Evolutionary conservation across 75 land plant genomes (phyloP).

Genomic region (Picea glauca): DNA sequence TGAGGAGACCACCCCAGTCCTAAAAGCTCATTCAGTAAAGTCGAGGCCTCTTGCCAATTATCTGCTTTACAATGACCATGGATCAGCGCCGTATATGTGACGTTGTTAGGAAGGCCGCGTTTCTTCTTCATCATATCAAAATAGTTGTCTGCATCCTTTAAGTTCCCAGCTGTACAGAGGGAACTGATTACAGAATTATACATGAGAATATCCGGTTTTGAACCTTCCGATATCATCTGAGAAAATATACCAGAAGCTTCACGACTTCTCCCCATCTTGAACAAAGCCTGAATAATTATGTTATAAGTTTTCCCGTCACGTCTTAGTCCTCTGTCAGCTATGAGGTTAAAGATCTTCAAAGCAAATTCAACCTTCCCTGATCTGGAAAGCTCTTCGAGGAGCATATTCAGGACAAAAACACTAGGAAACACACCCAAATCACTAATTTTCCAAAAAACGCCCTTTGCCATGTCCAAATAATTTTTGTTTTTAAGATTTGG

Average conservation of each 20-base stretch:
- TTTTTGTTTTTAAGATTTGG: conserved; percentile 8
- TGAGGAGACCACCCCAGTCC: conserved; percentile 17
- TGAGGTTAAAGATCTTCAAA: conserved; percentile 11
- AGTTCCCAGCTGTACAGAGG: conserved; percentile 13
- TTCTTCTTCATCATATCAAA: conserved; percentile 19
- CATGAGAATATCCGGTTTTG: conserved; percentile 12
- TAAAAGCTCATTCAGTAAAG: conserved; percentile 16
- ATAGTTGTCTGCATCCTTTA: conserved; percentile 13
- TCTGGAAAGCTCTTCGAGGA: conserved; percentile 11
- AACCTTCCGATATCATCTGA: conserved; percentile 7
- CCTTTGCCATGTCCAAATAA: neutral
- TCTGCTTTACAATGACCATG: conserved; percentile 14
- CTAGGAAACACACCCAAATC: conserved; percentile 19
- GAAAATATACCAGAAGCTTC: conserved; percentile 16
- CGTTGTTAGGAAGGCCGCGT: conserved; percentile 14
- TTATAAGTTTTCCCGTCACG: conserved; percentile 9
- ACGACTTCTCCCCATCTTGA: conserved; percentile 1
- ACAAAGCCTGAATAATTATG: conserved; percentile 9
- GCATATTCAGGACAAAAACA: conserved; percentile 8
- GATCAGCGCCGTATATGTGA: conserved; percentile 17
- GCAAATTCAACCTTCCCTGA: conserved; percentile 16
- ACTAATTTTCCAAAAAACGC: conserved; percentile 1
- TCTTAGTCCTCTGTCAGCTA: conserved; percentile 6
- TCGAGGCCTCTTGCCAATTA: conserved; percentile 16
- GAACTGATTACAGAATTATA: conserved; percentile 15